Evolutionary conservation across 192 early-diverging fungal species (phyloP).

Genomic region (Coemansia sp.): DNA sequence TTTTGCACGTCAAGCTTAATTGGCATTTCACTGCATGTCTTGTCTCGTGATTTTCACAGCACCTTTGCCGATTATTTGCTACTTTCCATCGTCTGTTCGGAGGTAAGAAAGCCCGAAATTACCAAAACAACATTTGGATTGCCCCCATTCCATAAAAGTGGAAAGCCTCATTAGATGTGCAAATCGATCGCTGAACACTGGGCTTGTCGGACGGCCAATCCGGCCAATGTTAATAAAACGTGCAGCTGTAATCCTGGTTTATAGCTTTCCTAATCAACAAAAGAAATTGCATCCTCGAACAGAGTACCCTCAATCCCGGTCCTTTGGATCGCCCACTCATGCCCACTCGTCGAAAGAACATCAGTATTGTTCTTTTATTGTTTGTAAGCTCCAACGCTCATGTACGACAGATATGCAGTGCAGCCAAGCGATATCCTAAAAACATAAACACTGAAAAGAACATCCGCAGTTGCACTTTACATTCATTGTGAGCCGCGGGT

Average conservation of each 20-base stretch:
- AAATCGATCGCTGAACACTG: conserved; percentile 11
- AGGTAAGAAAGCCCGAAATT: conserved; percentile 3
- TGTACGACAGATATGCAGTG: neutral
- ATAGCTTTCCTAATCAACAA: neutral
- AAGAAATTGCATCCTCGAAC: neutral
- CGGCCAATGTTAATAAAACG: conserved; percentile 8
- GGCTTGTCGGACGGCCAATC: neutral
- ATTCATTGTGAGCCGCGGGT: neutral
- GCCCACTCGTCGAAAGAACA: neutral
- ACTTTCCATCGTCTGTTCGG: neutral
- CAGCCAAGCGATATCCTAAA: neutral
- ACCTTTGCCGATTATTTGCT: neutral
- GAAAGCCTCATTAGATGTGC: neutral
- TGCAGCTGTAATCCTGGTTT: neutral
- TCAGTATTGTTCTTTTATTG: too few species aligned
- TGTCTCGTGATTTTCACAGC: conserved; percentile 5
- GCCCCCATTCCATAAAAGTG: neutral
- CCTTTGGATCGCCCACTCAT: neutral
- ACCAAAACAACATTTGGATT: conserved; percentile 9
- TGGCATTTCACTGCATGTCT: neutral
- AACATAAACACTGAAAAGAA: neutral
- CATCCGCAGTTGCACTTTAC: neutral
- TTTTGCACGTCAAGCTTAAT: conserved; percentile 10
- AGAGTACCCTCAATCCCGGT: neutral
- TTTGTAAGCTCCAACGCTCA: too few species aligned